Evolutionary conservation across 768 basidiomycete genomes (phyloP).

Genomic region (Podaxis sp.): DNA sequence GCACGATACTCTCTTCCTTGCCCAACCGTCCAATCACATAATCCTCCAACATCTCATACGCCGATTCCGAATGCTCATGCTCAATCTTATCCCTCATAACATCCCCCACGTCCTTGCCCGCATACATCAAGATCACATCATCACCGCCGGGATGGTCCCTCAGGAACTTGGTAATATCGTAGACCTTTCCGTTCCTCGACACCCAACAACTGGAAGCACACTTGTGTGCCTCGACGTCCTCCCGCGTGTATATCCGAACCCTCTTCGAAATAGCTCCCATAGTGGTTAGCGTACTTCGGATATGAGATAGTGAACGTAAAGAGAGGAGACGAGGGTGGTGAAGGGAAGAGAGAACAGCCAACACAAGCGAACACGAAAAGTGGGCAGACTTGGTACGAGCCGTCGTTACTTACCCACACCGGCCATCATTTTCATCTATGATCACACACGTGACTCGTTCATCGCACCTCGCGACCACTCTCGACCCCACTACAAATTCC

Average conservation of each 20-base stretch:
- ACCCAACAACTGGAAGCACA: slow-evolving; percentile 74
- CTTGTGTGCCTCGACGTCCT: slow-evolving; percentile 69
- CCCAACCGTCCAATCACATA: slow-evolving; percentile 84
- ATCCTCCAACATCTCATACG: slow-evolving; percentile 89
- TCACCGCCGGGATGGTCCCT: slow-evolving; percentile 94
- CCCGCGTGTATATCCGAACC: slow-evolving; percentile 66
- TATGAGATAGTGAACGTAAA: not conserved
- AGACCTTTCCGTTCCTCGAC: slow-evolving; percentile 75
- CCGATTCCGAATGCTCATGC: slow-evolving; percentile 88
- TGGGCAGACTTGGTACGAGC: slow-evolving; percentile 1
- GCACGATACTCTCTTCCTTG: slow-evolving; percentile 64
- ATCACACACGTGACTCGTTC: not conserved
- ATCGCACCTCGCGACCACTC: not conserved
- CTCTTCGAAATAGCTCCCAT: slow-evolving; percentile 52
- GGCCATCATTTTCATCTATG: not conserved
- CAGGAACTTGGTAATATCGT: slow-evolving; percentile 83
- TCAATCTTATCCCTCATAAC: slow-evolving; percentile 77
- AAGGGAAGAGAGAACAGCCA: not conserved
- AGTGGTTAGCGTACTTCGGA: not conserved
- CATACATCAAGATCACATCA: slow-evolving; percentile 79
- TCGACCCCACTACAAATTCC: not conserved
- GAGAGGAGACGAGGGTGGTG: not conserved
- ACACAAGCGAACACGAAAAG: not conserved
- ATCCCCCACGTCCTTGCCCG: slow-evolving; percentile 76
- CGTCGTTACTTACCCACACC: not conserved